Percentiles rank a stretch among this genome's conserved stretches.
Conservation (phyloP, 1,139 yeast genomes). For the Sugiyamaella sp. region DNA sequence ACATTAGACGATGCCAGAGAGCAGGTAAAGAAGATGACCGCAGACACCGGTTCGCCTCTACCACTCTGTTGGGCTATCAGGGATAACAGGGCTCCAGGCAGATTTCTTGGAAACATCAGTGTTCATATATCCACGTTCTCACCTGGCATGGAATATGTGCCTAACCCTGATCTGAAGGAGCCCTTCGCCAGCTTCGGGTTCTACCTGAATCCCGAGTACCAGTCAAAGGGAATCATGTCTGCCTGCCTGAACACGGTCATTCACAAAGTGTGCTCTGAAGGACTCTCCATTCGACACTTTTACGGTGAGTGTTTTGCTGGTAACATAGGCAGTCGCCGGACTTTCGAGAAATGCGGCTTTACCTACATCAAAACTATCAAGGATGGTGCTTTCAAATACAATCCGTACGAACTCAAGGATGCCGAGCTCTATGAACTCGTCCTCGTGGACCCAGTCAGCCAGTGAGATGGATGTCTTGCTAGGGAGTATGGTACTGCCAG, state of each 20-base stretch:
- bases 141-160: conserved; percentile 8
- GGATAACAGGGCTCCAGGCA: conserved; percentile 12
- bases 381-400: conserved; percentile 18
- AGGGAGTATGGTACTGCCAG: too few species aligned
- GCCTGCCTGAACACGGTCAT: conserved; percentile 24
- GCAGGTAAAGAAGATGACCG: conserved; percentile 9
- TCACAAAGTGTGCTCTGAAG: conserved; percentile 25
- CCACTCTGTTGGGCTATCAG: conserved; percentile 27
- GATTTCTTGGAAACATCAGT: conserved; percentile 25
- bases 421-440: conserved; percentile 10
- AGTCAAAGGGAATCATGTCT: conserved; percentile 30
- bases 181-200: conserved; percentile 30
- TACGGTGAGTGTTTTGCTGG: conserved; percentile 28
- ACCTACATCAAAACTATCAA: conserved; percentile 17
- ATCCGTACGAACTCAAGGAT: conserved; percentile 13
- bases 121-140: conserved; percentile 20
- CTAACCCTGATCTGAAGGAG: conserved; percentile 17
- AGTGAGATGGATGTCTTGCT: too few species aligned
- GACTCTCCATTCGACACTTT: conserved; percentile 23
- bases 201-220: conserved; percentile 31
- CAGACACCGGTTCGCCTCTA: conserved; percentile 4
- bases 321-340: conserved; percentile 22
- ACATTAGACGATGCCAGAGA: conserved; percentile 25
- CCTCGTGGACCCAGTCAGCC: too few species aligned
- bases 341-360: conserved; percentile 32